Base-by-base conservation (phyloP, 2,329 filamentous ascomycete genomes). In the Penicillium sp. region DNA sequence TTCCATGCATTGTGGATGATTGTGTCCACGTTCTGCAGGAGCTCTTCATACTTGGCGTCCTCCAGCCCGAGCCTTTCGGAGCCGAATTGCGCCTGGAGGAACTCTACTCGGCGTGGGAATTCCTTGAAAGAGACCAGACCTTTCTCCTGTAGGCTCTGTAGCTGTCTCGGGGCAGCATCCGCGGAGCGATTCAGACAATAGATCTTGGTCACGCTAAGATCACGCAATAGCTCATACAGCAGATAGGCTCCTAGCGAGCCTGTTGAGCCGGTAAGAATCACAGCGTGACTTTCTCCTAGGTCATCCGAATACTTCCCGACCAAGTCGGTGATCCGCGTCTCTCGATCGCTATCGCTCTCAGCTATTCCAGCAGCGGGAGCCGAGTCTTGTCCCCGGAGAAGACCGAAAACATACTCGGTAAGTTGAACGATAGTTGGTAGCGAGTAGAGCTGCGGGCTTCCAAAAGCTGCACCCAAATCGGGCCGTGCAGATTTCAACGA, bases 1-100 rank as follows among this genome's bases (percentile, higher is more conserved):
- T 56, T 59, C 64, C 64, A 66, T 2, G 57, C 52, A 34, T 62
- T 64, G 48, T 66, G 64, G 3, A 58, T 44, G 31, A 66, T 51
- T 2, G 54, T 52, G 18, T 57, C 49, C 2, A 55, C 55, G 3
- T 45, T 47, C 2, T 40, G 15, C 9, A 54, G 36, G 2, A 64
- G 49, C n/a, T 45, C 39, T 13, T 44, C 18, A 40, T 60, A 62
- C 13, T 41, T 50, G 8, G 38, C 38, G 8, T 42, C 31, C 1
- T 33, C 41, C 2, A 65, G 46, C 1, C 55, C 58, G n/a, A 64
- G 48, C n/a, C 43, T 35, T 6, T 43, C 29, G 12, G 55, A 11
- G 44, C 42, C 48, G 6, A 64, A 44, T 13, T 60, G 52, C 12
- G 42, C 50, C n/a, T 53, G 42, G 3, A 60, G 41, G 26, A 60